phyloP scores from a whole-genome alignment of 345 rosid species.

The Linum lewisii region DNA sequence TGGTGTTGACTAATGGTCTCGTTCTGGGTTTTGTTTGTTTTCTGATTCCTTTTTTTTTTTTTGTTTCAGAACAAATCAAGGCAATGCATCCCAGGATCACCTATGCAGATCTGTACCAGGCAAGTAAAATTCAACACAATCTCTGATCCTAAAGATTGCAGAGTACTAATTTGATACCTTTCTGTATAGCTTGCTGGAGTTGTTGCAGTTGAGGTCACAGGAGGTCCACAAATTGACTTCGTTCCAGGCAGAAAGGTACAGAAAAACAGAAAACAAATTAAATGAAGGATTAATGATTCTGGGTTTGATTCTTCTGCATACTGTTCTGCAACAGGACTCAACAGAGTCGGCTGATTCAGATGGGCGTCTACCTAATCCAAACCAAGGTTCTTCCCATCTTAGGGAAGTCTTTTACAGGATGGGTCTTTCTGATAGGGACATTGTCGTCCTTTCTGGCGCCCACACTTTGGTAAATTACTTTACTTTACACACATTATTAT shows the following conservation, averaged over 20 bases:
- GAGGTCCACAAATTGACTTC: slow-evolving; percentile 62
- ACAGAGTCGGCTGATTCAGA: slow-evolving; percentile 42
- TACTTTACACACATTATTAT: background rate
- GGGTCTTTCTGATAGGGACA: slow-evolving; percentile 85
- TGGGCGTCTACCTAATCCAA: slow-evolving; percentile 75
- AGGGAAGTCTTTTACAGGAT: slow-evolving; percentile 67
- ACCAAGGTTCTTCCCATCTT: slow-evolving; percentile 49
- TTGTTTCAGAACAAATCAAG: slow-evolving; percentile 60
- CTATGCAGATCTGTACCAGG: slow-evolving; percentile 84
- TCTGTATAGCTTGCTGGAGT: slow-evolving; percentile 70
- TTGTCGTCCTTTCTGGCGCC: slow-evolving; percentile 85
- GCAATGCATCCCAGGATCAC: slow-evolving; percentile 51
- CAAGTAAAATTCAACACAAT: slow-evolving; percentile 4
- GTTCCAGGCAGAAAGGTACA: slow-evolving; percentile 72
- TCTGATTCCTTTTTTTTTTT: background rate
- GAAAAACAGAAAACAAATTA: background rate
- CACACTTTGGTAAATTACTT: slow-evolving; percentile 54
- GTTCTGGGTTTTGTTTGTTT: background rate
- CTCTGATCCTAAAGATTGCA: background rate
- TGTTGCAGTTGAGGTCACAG: slow-evolving; percentile 74
- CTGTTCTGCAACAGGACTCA: slow-evolving; percentile 41
- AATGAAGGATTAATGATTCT: no score
- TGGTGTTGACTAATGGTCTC: background rate
- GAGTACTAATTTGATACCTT: background rate
- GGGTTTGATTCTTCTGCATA: background rate